Evolutionary conservation across 2,329 filamentous ascomycete species (phyloP), one percentile per base, ranked within the genome.

Genomic region (Fusarium kyushuense): DNA sequence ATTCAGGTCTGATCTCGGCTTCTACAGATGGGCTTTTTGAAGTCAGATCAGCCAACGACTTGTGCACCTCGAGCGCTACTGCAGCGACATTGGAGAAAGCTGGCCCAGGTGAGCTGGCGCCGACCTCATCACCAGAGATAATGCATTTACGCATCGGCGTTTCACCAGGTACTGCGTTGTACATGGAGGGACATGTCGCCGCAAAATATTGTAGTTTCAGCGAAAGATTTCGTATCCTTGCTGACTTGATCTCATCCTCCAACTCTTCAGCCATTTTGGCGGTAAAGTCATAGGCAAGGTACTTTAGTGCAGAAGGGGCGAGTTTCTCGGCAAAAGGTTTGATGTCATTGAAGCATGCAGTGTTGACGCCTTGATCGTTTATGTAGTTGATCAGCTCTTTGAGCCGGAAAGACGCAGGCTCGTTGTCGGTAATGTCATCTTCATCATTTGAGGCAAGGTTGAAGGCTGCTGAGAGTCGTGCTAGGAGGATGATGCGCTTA

Each of bases 341-440:
- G 40, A 86, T 69, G 48, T 86, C 84, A 33, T 82, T 79, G 55
- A 87, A 86, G 56, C 78, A 83, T 9, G 79, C 76, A 6, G 77
- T 72, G n/a, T 76, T 79, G 0, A 65, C 63, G n/a, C 72, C 75
- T 54, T 82, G 76, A 33, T 77, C 74, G 3, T 77, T 64, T 21
- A 83, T 71, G 43, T 81, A 81, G 14, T 73, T 70, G 14, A 78
- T 57, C 13, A 85, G 61, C 32, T 79, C 78, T 17, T 60, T 68
- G 7, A 81, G 53, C 14, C 79, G 74, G 14, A 76, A 51, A 2
- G 79, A 80, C 1, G 59, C 55, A 9, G 76, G 75, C 29, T 72
- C 54, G 6, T 58, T 70, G 7, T 77, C 70, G 7, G 41, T 12
- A 27, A 78, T 29, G 29, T 80, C 79, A 2, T 74, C 67, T 1